Evolutionary conservation across 1,284 basidiomycete genomes (phyloP).

Genomic region (Malassezia vespertilionis): DNA sequence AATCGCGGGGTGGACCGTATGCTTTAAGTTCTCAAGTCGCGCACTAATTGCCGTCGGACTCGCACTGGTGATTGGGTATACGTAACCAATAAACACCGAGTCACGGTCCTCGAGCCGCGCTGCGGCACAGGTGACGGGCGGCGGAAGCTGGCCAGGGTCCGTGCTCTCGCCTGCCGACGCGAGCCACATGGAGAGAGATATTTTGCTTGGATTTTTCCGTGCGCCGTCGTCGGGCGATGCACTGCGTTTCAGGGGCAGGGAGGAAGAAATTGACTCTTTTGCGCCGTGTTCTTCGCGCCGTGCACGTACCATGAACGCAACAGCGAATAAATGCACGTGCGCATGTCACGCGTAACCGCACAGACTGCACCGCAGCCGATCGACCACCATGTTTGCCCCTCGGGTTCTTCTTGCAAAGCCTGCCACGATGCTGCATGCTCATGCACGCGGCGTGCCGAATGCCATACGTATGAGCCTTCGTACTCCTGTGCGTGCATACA

Average conservation of each 20-base stretch:
- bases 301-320: too few species aligned
- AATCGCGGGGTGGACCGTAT: conserved; percentile 36
- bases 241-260: too few species aligned
- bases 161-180: conserved; percentile 10
- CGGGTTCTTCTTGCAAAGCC: background rate
- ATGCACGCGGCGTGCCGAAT: background rate
- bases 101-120: conserved; percentile 38
- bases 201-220: too few species aligned
- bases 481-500: conserved; percentile 6
- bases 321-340: conserved; percentile 2
- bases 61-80: conserved; percentile 29
- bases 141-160: conserved; percentile 21
- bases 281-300: too few species aligned
- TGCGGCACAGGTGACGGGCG: conserved; percentile 25
- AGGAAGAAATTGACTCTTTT: too few species aligned
- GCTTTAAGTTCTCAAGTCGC: conserved; percentile 32
- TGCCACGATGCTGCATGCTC: too few species aligned
- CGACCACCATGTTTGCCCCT: conserved; percentile 5
- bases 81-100: conserved; percentile 43
- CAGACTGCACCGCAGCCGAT: background rate
- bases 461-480: background rate
- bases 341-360: background rate
- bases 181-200: conserved; percentile 11
- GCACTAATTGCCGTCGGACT: conserved; percentile 21
- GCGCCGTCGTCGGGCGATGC: too few species aligned